Evolutionary conservation across 192 early-diverging fungal genomes (phyloP).

Genomic region (Jimgerdemannia flammicorona): DNA sequence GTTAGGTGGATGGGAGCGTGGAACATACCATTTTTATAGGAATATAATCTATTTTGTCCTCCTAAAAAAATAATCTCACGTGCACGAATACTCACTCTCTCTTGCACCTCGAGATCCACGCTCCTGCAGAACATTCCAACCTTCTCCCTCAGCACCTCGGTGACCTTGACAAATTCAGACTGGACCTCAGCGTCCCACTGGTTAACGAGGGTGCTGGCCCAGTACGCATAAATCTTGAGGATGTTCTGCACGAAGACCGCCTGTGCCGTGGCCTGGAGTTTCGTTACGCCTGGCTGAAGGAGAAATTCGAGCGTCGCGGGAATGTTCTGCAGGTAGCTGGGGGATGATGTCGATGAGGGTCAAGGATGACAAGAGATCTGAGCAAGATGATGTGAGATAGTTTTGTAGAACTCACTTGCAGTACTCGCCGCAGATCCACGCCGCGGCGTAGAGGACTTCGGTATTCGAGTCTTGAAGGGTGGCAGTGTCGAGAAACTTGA

Average conservation of each 20-base stretch:
- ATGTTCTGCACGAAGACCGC: slow-evolving; percentile 70
- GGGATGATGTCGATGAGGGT: slow-evolving; percentile 9
- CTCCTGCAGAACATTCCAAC: slow-evolving; percentile 43
- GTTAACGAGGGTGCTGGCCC: slow-evolving; percentile 47
- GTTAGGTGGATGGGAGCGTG: background rate
- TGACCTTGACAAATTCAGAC: slow-evolving; percentile 41
- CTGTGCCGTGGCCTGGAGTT: slow-evolving; percentile 56
- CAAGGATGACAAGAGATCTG: slow-evolving; percentile 8
- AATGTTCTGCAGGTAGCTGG: slow-evolving; percentile 29
- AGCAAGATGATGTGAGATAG: slow-evolving; percentile 1
- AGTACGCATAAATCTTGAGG: slow-evolving; percentile 63
- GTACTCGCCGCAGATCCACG: slow-evolving; percentile 92
- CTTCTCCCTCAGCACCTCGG: slow-evolving; percentile 41
- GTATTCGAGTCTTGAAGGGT: slow-evolving; percentile 59
- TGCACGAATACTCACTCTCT: slow-evolving; percentile 44
- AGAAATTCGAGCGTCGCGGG: slow-evolving; percentile 35
- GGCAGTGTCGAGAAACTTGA: slow-evolving; percentile 52
- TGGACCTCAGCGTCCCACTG: slow-evolving; percentile 51
- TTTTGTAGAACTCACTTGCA: slow-evolving; percentile 40
- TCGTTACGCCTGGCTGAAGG: slow-evolving; percentile 36
- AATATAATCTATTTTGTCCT: background rate
- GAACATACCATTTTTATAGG: background rate
- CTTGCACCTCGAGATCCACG: slow-evolving; percentile 77
- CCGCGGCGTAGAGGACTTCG: slow-evolving; percentile 78
- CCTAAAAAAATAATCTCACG: slow-evolving; percentile 9